Evolutionary conservation across 1,139 yeast genomes (phyloP).

Genomic region (Debaryomyces psychrophilus): DNA sequence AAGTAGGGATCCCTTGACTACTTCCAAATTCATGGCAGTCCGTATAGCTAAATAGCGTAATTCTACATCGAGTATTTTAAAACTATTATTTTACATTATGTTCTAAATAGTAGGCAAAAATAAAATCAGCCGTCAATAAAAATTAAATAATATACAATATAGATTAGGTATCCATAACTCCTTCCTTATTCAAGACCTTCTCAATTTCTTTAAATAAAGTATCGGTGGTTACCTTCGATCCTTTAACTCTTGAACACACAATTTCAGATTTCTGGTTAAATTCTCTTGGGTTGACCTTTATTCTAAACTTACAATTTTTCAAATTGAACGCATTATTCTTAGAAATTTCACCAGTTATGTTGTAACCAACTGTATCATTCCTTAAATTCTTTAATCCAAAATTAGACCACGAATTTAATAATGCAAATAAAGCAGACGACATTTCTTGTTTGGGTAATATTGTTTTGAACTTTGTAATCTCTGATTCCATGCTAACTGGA

Average conservation of each 20-base stretch:
- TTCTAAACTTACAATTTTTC: conserved; percentile 66
- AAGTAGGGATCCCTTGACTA: conserved; percentile 9
- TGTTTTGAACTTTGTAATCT: conserved; percentile 44
- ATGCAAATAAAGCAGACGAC: conserved; percentile 64
- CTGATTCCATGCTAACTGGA: conserved; percentile 26
- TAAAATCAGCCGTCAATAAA: conserved; percentile 5
- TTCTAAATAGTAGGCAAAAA: conserved; percentile 6
- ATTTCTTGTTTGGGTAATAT: conserved; percentile 58
- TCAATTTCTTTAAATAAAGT: conserved; percentile 51
- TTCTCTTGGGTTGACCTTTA: conserved; percentile 49
- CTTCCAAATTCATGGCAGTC: neutral
- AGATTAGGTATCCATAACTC: conserved; percentile 38
- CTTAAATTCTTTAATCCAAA: conserved; percentile 66
- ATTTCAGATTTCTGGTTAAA: conserved; percentile 48
- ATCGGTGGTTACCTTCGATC: conserved; percentile 45
- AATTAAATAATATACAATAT: conserved; percentile 13
- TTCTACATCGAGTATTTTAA: neutral
- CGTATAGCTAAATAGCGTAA: conserved; percentile 2
- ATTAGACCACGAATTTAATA: conserved; percentile 67
- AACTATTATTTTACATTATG: neutral
- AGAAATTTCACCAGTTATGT: conserved; percentile 62
- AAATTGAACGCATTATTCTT: conserved; percentile 63
- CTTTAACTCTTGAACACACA: conserved; percentile 50
- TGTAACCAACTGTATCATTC: conserved; percentile 45
- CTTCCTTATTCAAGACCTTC: conserved; percentile 50